Percentiles rank a stretch among this genome's conserved stretches.
These are phyloP conservation scores for Xylariaceae sp. DNA, from an alignment of 2,329 filamentous ascomycete species.

Conservation along the genomic window DNA sequence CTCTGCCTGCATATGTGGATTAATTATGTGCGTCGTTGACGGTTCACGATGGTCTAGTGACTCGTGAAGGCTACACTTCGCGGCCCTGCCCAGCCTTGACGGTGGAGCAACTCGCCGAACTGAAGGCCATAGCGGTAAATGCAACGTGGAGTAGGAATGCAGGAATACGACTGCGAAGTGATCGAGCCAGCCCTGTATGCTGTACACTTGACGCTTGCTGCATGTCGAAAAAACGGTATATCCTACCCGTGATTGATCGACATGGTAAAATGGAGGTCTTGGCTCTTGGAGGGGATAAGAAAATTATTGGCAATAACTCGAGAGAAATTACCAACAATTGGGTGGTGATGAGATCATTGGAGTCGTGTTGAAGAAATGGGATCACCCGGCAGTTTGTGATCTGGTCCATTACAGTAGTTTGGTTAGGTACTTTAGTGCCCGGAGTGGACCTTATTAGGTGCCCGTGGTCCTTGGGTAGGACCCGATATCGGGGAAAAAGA, in stretches of 20 bases:
- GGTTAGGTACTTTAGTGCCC: too few relatives aligned
- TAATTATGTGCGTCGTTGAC: conserved; percentile 14
- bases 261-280: conserved; percentile 21
- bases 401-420: too few relatives aligned
- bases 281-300: conserved; percentile 22
- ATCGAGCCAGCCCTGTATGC: conserved; percentile 14
- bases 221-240: conserved; percentile 24
- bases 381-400: conserved; percentile 15
- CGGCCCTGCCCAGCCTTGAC: conserved; percentile 7
- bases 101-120: conserved; percentile 23
- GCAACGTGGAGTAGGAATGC: conserved; percentile 21
- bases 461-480: too few relatives aligned
- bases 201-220: conserved; percentile 19
- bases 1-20: conserved; percentile 19
- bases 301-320: conserved; percentile 26
- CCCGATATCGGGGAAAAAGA: too few relatives aligned
- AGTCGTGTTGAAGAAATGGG: conserved; percentile 7
- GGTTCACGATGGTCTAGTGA: conserved; percentile 15
- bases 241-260: conserved; percentile 12
- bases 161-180: conserved; percentile 9
- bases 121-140: conserved; percentile 8
- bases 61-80: conserved; percentile 21
- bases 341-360: conserved; percentile 17
- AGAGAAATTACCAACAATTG: conserved; percentile 20
- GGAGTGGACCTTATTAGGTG: conserved; percentile 3